phyloP scores from a whole-genome alignment of 495 filamentous ascomycete species.

The Penicillium bovifimosum region DNA sequence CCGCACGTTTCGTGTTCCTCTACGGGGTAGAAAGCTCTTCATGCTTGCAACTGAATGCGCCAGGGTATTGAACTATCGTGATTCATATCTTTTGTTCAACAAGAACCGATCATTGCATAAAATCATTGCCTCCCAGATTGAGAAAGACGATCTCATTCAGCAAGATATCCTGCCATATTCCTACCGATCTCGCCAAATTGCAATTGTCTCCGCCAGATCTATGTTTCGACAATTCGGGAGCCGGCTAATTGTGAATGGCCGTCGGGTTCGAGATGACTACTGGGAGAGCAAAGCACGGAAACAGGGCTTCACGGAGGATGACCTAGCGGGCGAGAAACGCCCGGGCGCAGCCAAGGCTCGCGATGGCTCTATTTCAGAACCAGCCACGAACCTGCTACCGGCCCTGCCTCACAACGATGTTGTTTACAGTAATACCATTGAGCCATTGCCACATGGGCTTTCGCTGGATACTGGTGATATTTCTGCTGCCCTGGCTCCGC shows the following conservation, averaged over 20 bases:
- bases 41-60: slow-evolving; percentile 99
- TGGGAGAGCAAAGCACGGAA: slow-evolving; percentile 97
- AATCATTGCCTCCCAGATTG: slow-evolving; percentile 92
- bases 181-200: slow-evolving; percentile 95
- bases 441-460: slow-evolving; percentile 61
- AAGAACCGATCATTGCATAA: slow-evolving; percentile 97
- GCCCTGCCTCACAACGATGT: slow-evolving; percentile 61
- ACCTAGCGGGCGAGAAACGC: slow-evolving; percentile 92
- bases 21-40: slow-evolving; percentile 87
- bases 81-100: slow-evolving; percentile 98
- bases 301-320: slow-evolving; percentile 97
- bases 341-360: slow-evolving; percentile 85
- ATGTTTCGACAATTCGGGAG: slow-evolving; percentile 99
- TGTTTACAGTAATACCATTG: slow-evolving; percentile 74
- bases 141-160: slow-evolving; percentile 93
- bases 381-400: slow-evolving; percentile 43
- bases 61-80: slow-evolving; percentile 86
- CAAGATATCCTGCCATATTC: slow-evolving; percentile 97
- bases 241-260: slow-evolving; percentile 80
- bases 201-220: slow-evolving; percentile 95
- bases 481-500: slow-evolving; percentile 58
- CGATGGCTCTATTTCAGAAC: slow-evolving; percentile 56
- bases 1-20: slow-evolving; percentile 86
- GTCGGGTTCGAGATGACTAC: slow-evolving; percentile 94
- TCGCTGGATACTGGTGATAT: slow-evolving; percentile 58